Percentiles rank a stretch among this genome's conserved stretches.
These are phyloP conservation scores for Rhodotorula paludigena DNA, from an alignment of 768 basidiomycete genomes.

Conservation along the genomic window DNA sequence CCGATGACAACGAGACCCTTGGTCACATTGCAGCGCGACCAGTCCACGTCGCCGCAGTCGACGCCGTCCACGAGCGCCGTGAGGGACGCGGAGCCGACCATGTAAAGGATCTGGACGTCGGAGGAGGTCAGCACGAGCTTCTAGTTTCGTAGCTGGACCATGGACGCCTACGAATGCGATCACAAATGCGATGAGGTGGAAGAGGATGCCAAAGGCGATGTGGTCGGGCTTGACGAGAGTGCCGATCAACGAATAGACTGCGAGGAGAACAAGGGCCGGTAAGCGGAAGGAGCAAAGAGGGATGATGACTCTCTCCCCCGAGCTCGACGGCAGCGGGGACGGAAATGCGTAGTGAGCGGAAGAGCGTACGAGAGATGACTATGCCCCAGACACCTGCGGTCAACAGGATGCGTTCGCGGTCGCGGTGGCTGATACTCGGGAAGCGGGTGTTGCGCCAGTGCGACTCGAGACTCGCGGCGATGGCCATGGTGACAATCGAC, in stretches of 20 bases:
- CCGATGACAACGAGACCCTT: constrained; percentile 46
- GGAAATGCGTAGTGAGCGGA: neutral
- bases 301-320: neutral
- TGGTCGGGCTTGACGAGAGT: constrained; percentile 42
- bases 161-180: constrained; percentile 45
- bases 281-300: neutral
- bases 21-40: constrained; percentile 45
- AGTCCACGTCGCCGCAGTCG: constrained; percentile 44
- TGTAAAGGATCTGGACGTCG: constrained; percentile 46
- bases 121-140: neutral
- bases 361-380: constrained; percentile 4
- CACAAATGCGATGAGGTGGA: constrained; percentile 44
- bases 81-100: constrained; percentile 46
- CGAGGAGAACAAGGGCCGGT: neutral
- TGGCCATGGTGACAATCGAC: constrained; percentile 45
- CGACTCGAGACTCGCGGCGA: constrained; percentile 43
- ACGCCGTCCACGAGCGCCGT: constrained; percentile 45
- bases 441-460: constrained; percentile 39
- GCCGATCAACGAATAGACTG: constrained; percentile 46
- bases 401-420: constrained; percentile 46
- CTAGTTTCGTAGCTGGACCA: neutral
- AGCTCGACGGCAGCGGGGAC: neutral
- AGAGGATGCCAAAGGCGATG: constrained; percentile 45
- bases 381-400: constrained; percentile 10
- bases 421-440: constrained; percentile 44